Evolutionary conservation across 768 basidiomycete genomes (phyloP), one percentile per base, ranked within the genome.

Genomic region (Panaeolus papilionaceus): DNA sequence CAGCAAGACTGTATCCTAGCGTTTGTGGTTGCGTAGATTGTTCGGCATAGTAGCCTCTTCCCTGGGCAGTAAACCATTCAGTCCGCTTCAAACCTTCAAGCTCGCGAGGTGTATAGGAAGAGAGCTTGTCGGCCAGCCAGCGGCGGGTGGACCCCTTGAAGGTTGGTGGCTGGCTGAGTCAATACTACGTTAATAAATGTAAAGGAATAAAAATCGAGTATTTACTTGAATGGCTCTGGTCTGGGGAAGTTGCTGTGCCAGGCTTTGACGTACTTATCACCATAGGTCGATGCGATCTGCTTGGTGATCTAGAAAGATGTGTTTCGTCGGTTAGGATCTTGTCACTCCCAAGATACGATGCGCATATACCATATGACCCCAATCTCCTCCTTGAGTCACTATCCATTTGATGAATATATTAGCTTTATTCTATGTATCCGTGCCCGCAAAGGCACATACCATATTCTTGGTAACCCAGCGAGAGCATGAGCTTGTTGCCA

Each of bases 121-220:
- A 4, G 85, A 69, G 3, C 85, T 87, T 8, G 82, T 80, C n/a
- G 88, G 89, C 3, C 86, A 88, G 69, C 89, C 88, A 0, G 84
- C 75, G 3, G 89, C 75, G 6, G 77, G 67, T 67, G 88, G 89
- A 0, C 83, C 86, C 12, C 85, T 68, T 0, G 86, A 86, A 69
- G 85, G 85, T 0, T 84, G 84, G 65, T 79, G 77, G 0, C 82
- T 85, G 0, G 78, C 71, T 69, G 85, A 84, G 40, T 76, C 68
- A 6, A 49, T 71, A 72, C 69, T 85, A 86, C 3, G 82, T 85
- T 0, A 58, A 58, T 11, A 79, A 76, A 44, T 72, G 67, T 3
- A 61, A 64, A 6, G 54, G 11, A 67, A 78, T 81, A 70, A 70
- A 71, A 26, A 67, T 18, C 2, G 74, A 67, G 6, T 75, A 18